Percentiles rank a stretch among this genome's conserved stretches.
Evolutionary conservation across 768 basidiomycete genomes (phyloP).

Genomic region (Auricularia heimuer): DNA sequence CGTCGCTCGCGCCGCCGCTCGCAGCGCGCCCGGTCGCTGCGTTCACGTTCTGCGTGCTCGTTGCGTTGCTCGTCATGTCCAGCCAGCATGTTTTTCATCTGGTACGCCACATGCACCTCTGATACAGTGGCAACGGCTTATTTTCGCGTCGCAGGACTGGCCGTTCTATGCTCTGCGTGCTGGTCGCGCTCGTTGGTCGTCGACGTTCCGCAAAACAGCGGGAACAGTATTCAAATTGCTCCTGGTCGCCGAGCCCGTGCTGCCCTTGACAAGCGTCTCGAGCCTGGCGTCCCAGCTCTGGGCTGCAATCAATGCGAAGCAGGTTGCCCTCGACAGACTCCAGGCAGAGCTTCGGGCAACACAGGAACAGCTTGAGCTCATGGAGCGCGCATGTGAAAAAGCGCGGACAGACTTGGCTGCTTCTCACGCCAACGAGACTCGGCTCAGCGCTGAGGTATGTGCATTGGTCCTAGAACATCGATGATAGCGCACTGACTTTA

Average conservation of each 20-base stretch:
- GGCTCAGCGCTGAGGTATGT: too few species aligned
- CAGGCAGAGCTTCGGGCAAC: not conserved
- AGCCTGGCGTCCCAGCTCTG: not conserved
- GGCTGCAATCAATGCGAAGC: not conserved
- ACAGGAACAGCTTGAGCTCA: too few species aligned
- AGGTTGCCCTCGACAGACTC: not conserved
- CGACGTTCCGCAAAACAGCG: not conserved
- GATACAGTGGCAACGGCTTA: too few species aligned
- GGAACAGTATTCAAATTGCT: not conserved
- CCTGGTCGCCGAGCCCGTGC: not conserved
- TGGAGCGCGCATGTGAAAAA: too few species aligned
- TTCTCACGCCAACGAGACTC: too few species aligned
- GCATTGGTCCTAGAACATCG: too few species aligned
- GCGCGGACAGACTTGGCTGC: too few species aligned
- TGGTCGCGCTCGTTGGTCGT: not conserved
- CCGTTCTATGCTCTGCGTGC: not conserved
- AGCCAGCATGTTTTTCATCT: not conserved
- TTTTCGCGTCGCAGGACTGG: not conserved
- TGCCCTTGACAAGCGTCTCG: not conserved
- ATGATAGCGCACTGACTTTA: not conserved
- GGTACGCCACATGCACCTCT: not conserved
- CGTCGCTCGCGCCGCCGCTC: too few species aligned
- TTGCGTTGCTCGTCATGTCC: not conserved
- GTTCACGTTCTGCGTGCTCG: not conserved
- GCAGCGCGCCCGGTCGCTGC: not conserved